Evolutionary conservation across 2,329 filamentous ascomycete species (phyloP).

Genomic region (Harringtonia aguacate): DNA sequence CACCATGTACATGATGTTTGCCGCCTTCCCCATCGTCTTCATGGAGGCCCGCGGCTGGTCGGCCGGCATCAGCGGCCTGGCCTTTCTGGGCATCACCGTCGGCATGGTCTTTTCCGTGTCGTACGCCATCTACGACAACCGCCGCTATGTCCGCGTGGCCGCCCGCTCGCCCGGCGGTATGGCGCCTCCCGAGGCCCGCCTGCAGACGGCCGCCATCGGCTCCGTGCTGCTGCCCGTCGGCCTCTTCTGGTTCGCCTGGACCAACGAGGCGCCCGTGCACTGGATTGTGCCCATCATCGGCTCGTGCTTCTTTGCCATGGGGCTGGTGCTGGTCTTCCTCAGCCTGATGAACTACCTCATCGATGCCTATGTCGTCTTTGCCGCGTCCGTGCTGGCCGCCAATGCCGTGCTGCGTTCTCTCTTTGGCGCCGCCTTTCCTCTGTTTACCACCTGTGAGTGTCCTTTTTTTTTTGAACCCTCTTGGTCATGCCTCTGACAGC

Average conservation of each 20-base stretch:
- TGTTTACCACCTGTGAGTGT: constrained; percentile 46
- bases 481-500: not conserved
- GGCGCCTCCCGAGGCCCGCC: constrained; percentile 55
- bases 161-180: constrained; percentile 34
- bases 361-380: constrained; percentile 64
- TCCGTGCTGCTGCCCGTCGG: constrained; percentile 51
- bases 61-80: constrained; percentile 47
- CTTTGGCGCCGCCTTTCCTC: constrained; percentile 62
- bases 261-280: constrained; percentile 33
- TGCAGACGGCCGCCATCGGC: constrained; percentile 52
- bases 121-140: constrained; percentile 46
- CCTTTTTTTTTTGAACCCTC: not conserved
- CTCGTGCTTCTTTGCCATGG: constrained; percentile 27
- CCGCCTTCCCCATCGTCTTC: constrained; percentile 57
- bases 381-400: constrained; percentile 63
- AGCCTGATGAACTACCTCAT: constrained; percentile 56
- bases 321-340: constrained; percentile 55
- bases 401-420: constrained; percentile 61
- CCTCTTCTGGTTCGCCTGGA: constrained; percentile 62
- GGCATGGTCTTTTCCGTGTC: constrained; percentile 51
- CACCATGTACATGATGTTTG: constrained; percentile 49
- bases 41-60: constrained; percentile 48
- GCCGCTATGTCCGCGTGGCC: constrained; percentile 35
- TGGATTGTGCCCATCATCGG: constrained; percentile 25
- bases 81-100: constrained; percentile 58